Percentiles rank a stretch among this genome's conserved stretches.
phyloP scores from a whole-genome alignment of 2,329 filamentous ascomycete genomes.

The Trichoderma aggressivum region DNA sequence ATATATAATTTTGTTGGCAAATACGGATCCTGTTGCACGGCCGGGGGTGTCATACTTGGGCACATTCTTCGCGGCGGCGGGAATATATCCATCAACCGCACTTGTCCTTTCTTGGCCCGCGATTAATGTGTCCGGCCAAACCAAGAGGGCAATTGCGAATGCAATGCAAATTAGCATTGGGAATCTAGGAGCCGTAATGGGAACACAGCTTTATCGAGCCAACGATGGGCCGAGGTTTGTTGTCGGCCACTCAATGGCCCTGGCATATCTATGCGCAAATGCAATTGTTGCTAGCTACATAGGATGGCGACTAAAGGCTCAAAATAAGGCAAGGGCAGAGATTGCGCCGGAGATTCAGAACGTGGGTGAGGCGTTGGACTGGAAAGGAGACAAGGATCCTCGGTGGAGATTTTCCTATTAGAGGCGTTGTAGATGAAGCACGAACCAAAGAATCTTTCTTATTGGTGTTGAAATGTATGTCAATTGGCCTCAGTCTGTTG shows the following conservation, averaged over 20 bases:
- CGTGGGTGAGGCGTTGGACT: conserved; percentile 51
- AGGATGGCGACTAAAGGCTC: conserved; percentile 51
- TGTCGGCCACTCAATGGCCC: conserved; percentile 63
- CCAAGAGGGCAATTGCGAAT: conserved; percentile 64
- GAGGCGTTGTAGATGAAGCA: neutral
- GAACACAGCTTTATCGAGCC: conserved; percentile 65
- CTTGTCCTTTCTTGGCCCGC: conserved; percentile 67
- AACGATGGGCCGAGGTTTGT: conserved; percentile 60
- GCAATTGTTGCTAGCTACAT: conserved; percentile 32
- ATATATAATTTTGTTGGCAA: conserved; percentile 58
- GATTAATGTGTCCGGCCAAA: conserved; percentile 68
- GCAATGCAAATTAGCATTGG: conserved; percentile 67
- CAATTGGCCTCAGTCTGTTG: no score
- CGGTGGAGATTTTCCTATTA: conserved; percentile 64
- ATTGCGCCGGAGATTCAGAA: conserved; percentile 41
- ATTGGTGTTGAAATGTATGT: no score
- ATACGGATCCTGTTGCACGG: conserved; percentile 41
- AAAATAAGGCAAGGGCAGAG: conserved; percentile 53
- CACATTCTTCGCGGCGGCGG: conserved; percentile 61
- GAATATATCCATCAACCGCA: conserved; percentile 64
- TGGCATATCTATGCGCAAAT: conserved; percentile 59
- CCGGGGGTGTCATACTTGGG: conserved; percentile 59
- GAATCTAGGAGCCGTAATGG: conserved; percentile 64
- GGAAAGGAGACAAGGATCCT: conserved; percentile 60
- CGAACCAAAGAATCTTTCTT: neutral